These are phyloP conservation scores for Nicotiana knightiana DNA, from an alignment of 257 asterid species.

Conservation along the genomic window DNA sequence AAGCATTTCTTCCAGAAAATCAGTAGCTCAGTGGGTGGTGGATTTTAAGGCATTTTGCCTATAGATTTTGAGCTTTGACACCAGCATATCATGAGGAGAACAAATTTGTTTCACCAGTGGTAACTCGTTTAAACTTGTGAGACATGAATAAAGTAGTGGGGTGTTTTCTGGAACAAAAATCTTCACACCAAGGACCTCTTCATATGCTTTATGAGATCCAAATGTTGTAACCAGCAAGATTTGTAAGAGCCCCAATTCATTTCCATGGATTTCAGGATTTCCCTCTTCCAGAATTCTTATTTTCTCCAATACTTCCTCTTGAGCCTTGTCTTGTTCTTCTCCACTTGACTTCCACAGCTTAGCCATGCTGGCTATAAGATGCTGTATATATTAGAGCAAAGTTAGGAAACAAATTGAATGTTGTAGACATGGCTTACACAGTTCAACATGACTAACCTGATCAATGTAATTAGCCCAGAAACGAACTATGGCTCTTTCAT, in stretches of 20 bases:
- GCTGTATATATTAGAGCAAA: neutral
- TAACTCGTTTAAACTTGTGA: conserved; percentile 21
- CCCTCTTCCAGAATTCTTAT: conserved; percentile 29
- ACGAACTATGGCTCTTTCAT: conserved; percentile 21
- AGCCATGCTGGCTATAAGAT: neutral
- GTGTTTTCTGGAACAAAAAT: conserved; percentile 26
- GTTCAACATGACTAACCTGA: conserved; percentile 23
- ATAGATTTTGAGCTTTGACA: neutral
- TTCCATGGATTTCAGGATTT: neutral
- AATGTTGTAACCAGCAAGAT: conserved; percentile 26
- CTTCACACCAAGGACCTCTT: conserved; percentile 25
- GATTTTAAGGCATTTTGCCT: neutral
- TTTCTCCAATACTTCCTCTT: conserved; percentile 17
- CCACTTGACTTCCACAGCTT: conserved; percentile 8
- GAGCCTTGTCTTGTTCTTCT: conserved; percentile 12
- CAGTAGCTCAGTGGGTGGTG: neutral
- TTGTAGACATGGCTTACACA: neutral
- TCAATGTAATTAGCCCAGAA: conserved; percentile 33
- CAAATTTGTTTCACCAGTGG: neutral
- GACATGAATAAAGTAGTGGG: conserved; percentile 28
- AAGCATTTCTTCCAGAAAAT: neutral
- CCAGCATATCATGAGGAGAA: conserved; percentile 15
- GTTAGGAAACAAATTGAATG: neutral
- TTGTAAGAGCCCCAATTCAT: conserved; percentile 25
- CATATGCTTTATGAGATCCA: conserved; percentile 26